Percentiles rank a stretch among this genome's conserved stretches.
phyloP scores from a whole-genome alignment of 805 yeast species.

The Tetrapisispora nanseiensis region DNA sequence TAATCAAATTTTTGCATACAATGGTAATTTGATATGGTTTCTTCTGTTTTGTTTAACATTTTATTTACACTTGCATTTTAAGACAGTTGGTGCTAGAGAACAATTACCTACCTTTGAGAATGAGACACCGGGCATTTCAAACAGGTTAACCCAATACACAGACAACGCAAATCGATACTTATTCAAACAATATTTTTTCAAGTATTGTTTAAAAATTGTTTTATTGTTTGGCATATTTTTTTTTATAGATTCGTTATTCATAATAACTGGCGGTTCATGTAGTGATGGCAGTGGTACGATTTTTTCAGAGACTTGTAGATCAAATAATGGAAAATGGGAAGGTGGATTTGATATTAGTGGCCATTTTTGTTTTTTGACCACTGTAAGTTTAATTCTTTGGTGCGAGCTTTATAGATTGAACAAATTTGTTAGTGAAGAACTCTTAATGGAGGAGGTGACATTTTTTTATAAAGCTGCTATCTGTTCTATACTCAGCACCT shows the following conservation, averaged over 20 bases:
- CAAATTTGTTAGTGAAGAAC: constrained; percentile 7
- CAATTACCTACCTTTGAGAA: constrained; percentile 7
- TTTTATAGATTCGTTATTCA: constrained; percentile 27
- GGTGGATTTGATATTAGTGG: constrained; percentile 48
- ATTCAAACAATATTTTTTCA: constrained; percentile 17
- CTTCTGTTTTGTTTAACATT: constrained; percentile 18
- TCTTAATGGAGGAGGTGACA: constrained; percentile 2
- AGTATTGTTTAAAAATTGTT: constrained; percentile 19
- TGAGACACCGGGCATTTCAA: neutral
- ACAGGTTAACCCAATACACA: neutral
- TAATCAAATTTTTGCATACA: constrained; percentile 30
- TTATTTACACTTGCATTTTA: constrained; percentile 11
- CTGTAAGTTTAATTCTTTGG: constrained; percentile 36
- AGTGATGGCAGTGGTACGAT: constrained; percentile 11
- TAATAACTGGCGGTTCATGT: constrained; percentile 30
- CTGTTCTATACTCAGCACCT: constrained; percentile 1
- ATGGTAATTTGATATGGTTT: constrained; percentile 27
- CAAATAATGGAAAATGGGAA: constrained; percentile 33
- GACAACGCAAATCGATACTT: constrained; percentile 6
- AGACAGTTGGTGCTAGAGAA: constrained; percentile 4
- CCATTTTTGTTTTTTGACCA: constrained; percentile 39
- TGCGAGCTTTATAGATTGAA: constrained; percentile 22
- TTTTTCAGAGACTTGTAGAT: constrained; percentile 28
- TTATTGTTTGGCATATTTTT: constrained; percentile 19
- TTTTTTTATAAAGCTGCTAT: constrained; percentile 6